phyloP scores from a whole-genome alignment of 2,329 filamentous ascomycete genomes.

The Ceratocystis diversiconidia region DNA sequence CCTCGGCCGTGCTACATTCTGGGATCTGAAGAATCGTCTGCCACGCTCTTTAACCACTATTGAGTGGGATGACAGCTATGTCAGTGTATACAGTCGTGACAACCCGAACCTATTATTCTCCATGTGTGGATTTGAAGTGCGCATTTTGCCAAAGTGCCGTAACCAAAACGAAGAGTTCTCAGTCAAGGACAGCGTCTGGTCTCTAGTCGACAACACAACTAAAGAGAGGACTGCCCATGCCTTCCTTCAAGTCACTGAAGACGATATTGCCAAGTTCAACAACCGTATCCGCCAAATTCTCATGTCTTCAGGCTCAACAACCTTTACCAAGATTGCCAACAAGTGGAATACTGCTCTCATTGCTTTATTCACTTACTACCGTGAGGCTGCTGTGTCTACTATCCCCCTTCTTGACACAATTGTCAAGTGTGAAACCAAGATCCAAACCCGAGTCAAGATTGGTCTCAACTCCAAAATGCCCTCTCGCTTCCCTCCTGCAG shows the following conservation, averaged over 20 bases:
- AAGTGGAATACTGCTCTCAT: constrained; percentile 99
- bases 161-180: constrained; percentile 95
- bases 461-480: constrained; percentile 99
- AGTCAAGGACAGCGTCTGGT: constrained; percentile 97
- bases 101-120: constrained; percentile 95
- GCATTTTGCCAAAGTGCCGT: constrained; percentile 85
- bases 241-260: constrained; percentile 93
- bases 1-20: constrained; percentile 91
- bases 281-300: constrained; percentile 96
- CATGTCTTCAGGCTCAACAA: constrained; percentile 98
- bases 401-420: constrained; percentile 91
- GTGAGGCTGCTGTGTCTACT: constrained; percentile 91
- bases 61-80: constrained; percentile 98
- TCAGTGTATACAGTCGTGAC: constrained; percentile 93
- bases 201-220: constrained; percentile 84
- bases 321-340: constrained; percentile 98
- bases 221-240: constrained; percentile 96
- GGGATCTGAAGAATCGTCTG: constrained; percentile 94
- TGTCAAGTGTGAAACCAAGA: constrained; percentile 98
- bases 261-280: constrained; percentile 98
- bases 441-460: constrained; percentile 97
- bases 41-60: constrained; percentile 92
- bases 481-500: constrained; percentile 90
- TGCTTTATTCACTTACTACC: constrained; percentile 95
- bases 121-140: constrained; percentile 96